Evolutionary conservation across 1,284 basidiomycete genomes (phyloP).

Genomic region (Xerocomus minutiporus): DNA sequence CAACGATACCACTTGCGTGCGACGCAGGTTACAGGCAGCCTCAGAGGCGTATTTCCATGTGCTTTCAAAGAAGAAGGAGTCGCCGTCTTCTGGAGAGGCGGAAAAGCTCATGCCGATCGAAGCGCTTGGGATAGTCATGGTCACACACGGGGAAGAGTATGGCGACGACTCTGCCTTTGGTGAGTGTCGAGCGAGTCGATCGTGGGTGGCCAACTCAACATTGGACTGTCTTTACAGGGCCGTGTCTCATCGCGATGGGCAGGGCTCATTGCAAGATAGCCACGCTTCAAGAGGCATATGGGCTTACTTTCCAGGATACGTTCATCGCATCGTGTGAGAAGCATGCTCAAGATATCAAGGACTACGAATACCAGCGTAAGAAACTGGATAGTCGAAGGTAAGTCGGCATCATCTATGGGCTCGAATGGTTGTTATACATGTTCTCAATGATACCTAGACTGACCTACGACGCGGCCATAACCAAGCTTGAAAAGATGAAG

Average conservation of each 20-base stretch:
- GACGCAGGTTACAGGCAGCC: slow-evolving; percentile 52
- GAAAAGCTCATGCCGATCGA: slow-evolving; percentile 72
- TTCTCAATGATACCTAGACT: slow-evolving; percentile 41
- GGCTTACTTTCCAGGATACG: slow-evolving; percentile 63
- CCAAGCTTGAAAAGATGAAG: slow-evolving; percentile 63
- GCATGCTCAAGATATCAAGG: slow-evolving; percentile 64
- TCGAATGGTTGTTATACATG: not conserved
- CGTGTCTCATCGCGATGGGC: slow-evolving; percentile 69
- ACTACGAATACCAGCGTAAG: slow-evolving; percentile 66
- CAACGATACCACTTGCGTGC: not conserved
- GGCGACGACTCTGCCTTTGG: slow-evolving; percentile 69
- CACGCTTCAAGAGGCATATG: slow-evolving; percentile 74
- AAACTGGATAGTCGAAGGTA: slow-evolving; percentile 79
- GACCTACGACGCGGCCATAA: slow-evolving; percentile 70
- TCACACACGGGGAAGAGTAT: slow-evolving; percentile 78
- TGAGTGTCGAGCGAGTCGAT: slow-evolving; percentile 29
- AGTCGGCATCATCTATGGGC: slow-evolving; percentile 8
- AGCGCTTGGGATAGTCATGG: slow-evolving; percentile 80
- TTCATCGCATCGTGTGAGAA: slow-evolving; percentile 63
- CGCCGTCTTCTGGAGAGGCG: slow-evolving; percentile 50
- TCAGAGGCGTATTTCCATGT: slow-evolving; percentile 58
- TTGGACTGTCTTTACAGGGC: slow-evolving; percentile 39
- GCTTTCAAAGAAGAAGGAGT: slow-evolving; percentile 64
- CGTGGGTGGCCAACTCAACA: not conserved
- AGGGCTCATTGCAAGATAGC: slow-evolving; percentile 80